These are phyloP conservation scores for Castanospermum australe DNA, from an alignment of 306 rosid species.

Conservation along the genomic window DNA sequence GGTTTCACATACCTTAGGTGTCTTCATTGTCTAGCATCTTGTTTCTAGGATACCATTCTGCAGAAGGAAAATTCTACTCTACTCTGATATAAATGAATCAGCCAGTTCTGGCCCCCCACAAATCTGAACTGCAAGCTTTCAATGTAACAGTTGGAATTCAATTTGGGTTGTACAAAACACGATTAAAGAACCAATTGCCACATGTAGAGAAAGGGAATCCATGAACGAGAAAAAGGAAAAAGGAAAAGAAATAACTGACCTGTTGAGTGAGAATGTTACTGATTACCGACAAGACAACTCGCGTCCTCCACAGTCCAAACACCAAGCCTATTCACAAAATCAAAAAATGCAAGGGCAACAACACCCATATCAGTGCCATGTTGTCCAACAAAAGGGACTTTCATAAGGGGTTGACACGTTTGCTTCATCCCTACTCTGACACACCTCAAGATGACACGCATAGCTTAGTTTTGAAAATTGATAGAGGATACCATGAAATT, in stretches of 20 bases:
- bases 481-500: background rate
- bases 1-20: background rate
- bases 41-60: background rate
- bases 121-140: background rate
- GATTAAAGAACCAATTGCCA: background rate
- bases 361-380: background rate
- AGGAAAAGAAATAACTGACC: background rate
- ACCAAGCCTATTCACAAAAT: background rate
- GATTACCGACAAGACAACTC: background rate
- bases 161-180: background rate
- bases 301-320: background rate
- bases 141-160: background rate
- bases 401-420: constrained; percentile 29
- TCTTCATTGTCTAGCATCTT: background rate
- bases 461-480: background rate
- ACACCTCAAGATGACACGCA: constrained; percentile 16
- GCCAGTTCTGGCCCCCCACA: background rate
- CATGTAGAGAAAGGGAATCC: background rate
- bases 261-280: background rate
- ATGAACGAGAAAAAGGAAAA: background rate
- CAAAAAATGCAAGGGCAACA: background rate
- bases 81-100: background rate
- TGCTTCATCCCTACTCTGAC: background rate
- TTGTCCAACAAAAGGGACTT: background rate
- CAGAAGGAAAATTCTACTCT: background rate